phyloP scores from a whole-genome alignment of 345 rosid genomes.

The Aquilaria yunnanensis region DNA sequence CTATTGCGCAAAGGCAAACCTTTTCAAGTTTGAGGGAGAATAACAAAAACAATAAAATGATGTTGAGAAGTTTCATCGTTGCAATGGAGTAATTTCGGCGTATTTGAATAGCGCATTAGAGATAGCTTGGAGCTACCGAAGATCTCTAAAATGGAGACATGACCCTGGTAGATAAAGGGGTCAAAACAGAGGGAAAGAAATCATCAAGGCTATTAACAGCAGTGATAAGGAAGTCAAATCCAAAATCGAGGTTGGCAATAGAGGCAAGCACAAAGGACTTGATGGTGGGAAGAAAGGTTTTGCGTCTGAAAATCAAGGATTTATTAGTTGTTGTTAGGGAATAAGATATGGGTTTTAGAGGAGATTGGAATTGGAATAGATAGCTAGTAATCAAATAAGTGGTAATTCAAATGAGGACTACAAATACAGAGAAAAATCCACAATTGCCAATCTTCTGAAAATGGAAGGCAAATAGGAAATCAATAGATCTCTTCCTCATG shows the following conservation, averaged over 20 bases:
- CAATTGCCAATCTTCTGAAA: too few relatives aligned
- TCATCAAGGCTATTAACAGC: conserved; percentile 86
- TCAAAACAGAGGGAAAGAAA: conserved; percentile 48
- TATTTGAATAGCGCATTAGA: conserved; percentile 71
- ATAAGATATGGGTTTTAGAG: conserved; percentile 25
- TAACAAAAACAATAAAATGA: conserved; percentile 53
- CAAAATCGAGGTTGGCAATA: conserved; percentile 81
- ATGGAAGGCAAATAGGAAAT: too few relatives aligned
- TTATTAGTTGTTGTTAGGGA: conserved; percentile 11
- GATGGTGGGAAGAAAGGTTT: conserved; percentile 34
- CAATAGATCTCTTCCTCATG: too few relatives aligned
- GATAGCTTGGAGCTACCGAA: conserved; percentile 60
- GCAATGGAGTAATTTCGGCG: conserved; percentile 85
- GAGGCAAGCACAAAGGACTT: conserved; percentile 81
- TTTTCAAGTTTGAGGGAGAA: conserved; percentile 59
- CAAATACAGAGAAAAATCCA: background rate
- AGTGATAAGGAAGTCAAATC: conserved; percentile 83
- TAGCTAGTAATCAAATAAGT: background rate
- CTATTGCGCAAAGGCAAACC: conserved; percentile 68
- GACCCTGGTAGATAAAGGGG: conserved; percentile 57
- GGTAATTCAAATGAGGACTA: too few relatives aligned
- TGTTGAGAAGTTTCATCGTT: conserved; percentile 61
- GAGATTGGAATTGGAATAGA: conserved; percentile 22
- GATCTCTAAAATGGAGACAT: conserved; percentile 53
- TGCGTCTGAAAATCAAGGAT: conserved; percentile 37